Evolutionary conservation across 2,329 filamentous ascomycete genomes (phyloP).

Genomic region (Phialocephala subalpina): DNA sequence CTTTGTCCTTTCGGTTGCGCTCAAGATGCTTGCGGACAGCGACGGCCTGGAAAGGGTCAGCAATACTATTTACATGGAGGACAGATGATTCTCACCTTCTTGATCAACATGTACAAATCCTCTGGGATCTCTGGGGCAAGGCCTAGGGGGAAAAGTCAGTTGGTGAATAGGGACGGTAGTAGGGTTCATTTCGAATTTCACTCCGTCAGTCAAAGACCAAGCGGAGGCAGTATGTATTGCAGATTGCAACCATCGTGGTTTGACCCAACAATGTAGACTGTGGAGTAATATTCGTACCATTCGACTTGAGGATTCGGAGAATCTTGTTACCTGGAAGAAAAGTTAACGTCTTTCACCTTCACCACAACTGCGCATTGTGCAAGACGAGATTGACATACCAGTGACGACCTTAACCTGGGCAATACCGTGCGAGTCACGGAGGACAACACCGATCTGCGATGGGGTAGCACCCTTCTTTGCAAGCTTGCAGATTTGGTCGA

Average conservation of each 20-base stretch:
- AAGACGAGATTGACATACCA: slow-evolving; percentile 64
- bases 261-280: slow-evolving; percentile 42
- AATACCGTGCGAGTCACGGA: slow-evolving; percentile 97
- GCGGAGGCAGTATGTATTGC: slow-evolving; percentile 73
- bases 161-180: slow-evolving; percentile 86
- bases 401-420: slow-evolving; percentile 98
- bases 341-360: slow-evolving; percentile 36
- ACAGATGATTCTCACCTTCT: slow-evolving; percentile 76
- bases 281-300: slow-evolving; percentile 73
- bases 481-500: slow-evolving; percentile 99
- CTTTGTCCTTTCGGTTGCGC: slow-evolving; percentile 99
- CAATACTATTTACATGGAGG: not conserved
- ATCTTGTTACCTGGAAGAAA: slow-evolving; percentile 91
- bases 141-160: slow-evolving; percentile 91
- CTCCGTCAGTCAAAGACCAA: slow-evolving; percentile 93
- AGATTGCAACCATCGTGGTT: slow-evolving; percentile 34
- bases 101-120: slow-evolving; percentile 99
- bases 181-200: slow-evolving; percentile 51
- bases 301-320: slow-evolving; percentile 97
- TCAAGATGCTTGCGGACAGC: slow-evolving; percentile 99
- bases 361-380: slow-evolving; percentile 21
- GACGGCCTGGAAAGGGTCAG: slow-evolving; percentile 67
- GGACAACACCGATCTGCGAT: slow-evolving; percentile 98
- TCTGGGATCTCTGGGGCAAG: slow-evolving; percentile 98
- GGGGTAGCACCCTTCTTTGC: slow-evolving; percentile 98